Conservation (phyloP, 257 asterid genomes). For the Solanum tarijense region DNA sequence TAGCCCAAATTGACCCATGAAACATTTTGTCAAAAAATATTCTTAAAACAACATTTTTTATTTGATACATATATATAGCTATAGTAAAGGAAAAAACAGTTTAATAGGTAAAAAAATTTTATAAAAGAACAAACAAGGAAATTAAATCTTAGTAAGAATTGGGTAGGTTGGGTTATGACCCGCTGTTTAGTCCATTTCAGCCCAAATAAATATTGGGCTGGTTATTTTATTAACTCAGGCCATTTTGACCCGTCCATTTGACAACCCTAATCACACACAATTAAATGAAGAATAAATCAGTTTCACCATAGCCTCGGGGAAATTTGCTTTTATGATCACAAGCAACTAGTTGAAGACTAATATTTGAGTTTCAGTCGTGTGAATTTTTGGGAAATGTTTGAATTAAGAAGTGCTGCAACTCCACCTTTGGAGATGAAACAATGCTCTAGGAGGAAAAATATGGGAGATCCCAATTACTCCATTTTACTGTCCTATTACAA, state of each 20-base stretch:
- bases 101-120: neutral
- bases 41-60: neutral
- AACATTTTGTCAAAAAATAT: neutral
- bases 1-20: neutral
- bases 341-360: neutral
- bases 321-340: neutral
- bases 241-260: neutral
- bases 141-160: neutral
- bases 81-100: neutral
- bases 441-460: neutral
- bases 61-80: neutral
- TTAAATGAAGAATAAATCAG: neutral
- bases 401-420: neutral
- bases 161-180: neutral
- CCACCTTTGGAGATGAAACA: neutral
- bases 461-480: neutral
- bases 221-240: neutral
- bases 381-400: neutral
- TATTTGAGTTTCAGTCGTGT: neutral
- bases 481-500: neutral
- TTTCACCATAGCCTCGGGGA: neutral
- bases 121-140: neutral
- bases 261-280: neutral
- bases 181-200: neutral
- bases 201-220: neutral